phyloP scores from a whole-genome alignment of 192 early-diverging fungal species.

The Coemansia sp. region DNA sequence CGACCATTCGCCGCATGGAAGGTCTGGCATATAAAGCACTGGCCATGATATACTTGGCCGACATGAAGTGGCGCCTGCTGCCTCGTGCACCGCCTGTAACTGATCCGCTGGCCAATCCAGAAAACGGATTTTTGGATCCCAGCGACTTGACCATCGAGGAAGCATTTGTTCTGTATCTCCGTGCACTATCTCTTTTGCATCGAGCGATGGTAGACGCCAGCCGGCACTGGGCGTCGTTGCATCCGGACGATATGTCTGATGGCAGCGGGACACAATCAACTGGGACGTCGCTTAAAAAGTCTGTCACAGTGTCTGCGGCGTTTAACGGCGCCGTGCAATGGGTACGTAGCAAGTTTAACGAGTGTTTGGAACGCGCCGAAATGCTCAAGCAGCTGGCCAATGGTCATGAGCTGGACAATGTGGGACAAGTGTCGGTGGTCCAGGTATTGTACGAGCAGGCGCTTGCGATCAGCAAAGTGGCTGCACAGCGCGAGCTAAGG shows the following conservation, averaged over 20 bases:
- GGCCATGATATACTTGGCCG: constrained; percentile 65
- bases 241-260: background rate
- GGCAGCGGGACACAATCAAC: background rate
- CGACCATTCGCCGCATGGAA: constrained; percentile 64
- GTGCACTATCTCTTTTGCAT: constrained; percentile 65
- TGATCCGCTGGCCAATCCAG: constrained; percentile 34
- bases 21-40: constrained; percentile 69
- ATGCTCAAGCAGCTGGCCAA: constrained; percentile 58
- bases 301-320: constrained; percentile 41
- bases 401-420: constrained; percentile 55
- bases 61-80: constrained; percentile 52
- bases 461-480: constrained; percentile 59
- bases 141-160: constrained; percentile 58
- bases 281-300: background rate
- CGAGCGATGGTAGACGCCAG: constrained; percentile 59
- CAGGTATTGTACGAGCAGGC: constrained; percentile 75
- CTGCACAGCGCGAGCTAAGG: constrained; percentile 64
- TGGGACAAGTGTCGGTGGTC: constrained; percentile 57
- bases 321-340: constrained; percentile 77
- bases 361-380: constrained; percentile 83
- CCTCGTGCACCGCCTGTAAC: constrained; percentile 16
- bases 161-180: constrained; percentile 68
- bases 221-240: constrained; percentile 38
- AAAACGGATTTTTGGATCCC: constrained; percentile 31
- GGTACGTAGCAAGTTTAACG: constrained; percentile 89